Percentiles rank a stretch among this genome's conserved stretches.
Evolutionary conservation across 2,329 filamentous ascomycete species (phyloP).

Genomic region (Orbilia blumenaviensis): DNA sequence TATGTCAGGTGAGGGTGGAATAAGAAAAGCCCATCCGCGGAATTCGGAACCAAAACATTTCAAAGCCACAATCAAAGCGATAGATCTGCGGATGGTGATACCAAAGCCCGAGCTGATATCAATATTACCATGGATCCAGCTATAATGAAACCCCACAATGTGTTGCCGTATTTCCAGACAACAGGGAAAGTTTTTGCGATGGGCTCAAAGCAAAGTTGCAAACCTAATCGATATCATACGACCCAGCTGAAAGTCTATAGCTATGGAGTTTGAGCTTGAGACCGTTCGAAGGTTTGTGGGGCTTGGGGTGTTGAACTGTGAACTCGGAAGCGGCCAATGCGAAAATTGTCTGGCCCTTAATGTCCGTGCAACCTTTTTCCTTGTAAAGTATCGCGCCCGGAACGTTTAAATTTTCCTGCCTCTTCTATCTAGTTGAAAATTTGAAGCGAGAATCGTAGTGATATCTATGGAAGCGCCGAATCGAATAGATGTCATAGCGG

Average conservation of each 20-base stretch:
- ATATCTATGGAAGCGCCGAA: neutral
- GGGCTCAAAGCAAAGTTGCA: too few species aligned
- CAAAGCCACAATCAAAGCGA: neutral
- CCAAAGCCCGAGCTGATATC: conserved; percentile 1
- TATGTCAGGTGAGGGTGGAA: neutral
- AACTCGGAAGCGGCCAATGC: conserved; percentile 9
- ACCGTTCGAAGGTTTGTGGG: neutral
- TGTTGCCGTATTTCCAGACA: conserved; percentile 11
- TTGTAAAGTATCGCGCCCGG: neutral
- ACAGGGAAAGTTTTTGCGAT: too few species aligned
- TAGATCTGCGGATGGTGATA: neutral
- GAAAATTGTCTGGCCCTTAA: neutral
- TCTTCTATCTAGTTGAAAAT: neutral
- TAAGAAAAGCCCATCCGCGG: neutral
- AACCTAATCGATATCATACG: neutral
- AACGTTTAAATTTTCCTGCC: neutral
- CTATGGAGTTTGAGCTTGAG: too few species aligned
- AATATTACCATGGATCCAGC: neutral
- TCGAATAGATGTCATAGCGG: conserved; percentile 43
- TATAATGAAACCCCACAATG: conserved; percentile 30
- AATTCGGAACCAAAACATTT: neutral
- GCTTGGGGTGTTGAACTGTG: neutral
- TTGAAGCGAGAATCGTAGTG: neutral
- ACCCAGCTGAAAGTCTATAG: neutral
- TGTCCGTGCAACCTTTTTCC: conserved; percentile 22